Evolutionary conservation across 345 rosid genomes (phyloP).

Genomic region (Raphanus raphanistrum): DNA sequence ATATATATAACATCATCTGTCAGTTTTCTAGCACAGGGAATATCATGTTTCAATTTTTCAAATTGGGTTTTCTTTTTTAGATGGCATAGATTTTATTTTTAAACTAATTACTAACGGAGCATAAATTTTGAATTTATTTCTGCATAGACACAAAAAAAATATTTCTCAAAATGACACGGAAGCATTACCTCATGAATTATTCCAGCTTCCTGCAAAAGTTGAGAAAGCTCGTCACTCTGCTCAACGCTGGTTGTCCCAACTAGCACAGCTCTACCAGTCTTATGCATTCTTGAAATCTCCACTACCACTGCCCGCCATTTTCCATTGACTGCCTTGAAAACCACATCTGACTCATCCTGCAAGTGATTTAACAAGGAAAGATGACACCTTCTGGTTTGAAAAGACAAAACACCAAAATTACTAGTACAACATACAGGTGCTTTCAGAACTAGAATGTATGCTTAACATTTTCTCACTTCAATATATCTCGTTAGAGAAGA

Average conservation of each 20-base stretch:
- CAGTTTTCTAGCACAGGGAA: conserved; percentile 24
- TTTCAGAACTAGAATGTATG: conserved; percentile 15
- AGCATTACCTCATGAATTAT: conserved; percentile 85
- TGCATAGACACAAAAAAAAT: background rate
- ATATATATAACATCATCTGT: conserved; percentile 21
- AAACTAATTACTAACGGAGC: background rate
- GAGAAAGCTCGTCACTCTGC: conserved; percentile 90
- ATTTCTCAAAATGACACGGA: background rate
- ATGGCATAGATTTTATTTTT: background rate
- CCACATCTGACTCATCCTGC: conserved; percentile 98
- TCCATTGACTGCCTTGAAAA: conserved; percentile 83
- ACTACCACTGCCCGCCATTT: conserved; percentile 97
- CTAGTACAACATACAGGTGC: conserved; percentile 1
- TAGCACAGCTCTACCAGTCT: conserved; percentile 90
- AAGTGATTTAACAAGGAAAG: conserved; percentile 31
- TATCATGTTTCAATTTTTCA: background rate
- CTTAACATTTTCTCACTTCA: conserved; percentile 6
- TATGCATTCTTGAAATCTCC: conserved; percentile 93
- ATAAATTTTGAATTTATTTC: background rate
- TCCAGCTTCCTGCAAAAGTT: conserved; percentile 74
- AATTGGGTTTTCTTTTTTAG: background rate
- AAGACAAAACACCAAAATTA: conserved; percentile 9
- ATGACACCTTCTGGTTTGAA: no score
- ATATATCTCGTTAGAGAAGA: conserved; percentile 7
- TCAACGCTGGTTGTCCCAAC: conserved; percentile 99